Conservation (phyloP, 768 basidiomycete genomes). For the Pulveroboletus sp. region DNA sequence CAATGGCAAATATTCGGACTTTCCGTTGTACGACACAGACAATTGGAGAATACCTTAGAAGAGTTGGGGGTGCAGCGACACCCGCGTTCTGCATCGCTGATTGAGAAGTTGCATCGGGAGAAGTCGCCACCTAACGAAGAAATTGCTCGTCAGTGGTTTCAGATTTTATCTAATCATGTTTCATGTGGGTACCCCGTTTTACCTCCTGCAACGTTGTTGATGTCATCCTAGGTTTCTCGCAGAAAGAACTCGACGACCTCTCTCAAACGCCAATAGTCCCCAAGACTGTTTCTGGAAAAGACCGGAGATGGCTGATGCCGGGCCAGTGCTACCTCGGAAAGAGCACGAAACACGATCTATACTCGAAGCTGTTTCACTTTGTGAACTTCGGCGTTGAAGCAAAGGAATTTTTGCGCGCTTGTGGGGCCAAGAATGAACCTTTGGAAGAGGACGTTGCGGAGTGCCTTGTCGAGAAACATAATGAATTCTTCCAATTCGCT, state of each 20-base stretch:
- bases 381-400: conserved; percentile 80
- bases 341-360: conserved; percentile 49
- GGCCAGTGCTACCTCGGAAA: conserved; percentile 65
- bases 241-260: conserved; percentile 49
- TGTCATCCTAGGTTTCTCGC: conserved; percentile 47
- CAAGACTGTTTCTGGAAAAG: conserved; percentile 27
- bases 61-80: conserved; percentile 68
- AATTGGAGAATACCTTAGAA: conserved; percentile 43
- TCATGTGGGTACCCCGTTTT: conserved; percentile 40
- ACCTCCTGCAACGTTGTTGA: neutral
- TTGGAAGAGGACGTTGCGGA: conserved; percentile 74
- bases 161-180: conserved; percentile 56
- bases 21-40: conserved; percentile 49
- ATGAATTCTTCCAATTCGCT: conserved; percentile 63
- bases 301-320: conserved; percentile 47
- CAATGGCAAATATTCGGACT: conserved; percentile 65
- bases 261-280: conserved; percentile 66
- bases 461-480: conserved; percentile 62
- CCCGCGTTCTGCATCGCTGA: conserved; percentile 57
- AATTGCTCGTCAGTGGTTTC: conserved; percentile 63
- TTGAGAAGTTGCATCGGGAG: conserved; percentile 50
- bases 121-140: conserved; percentile 49
- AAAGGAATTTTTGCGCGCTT: conserved; percentile 77
- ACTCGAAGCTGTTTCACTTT: conserved; percentile 79
- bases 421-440: conserved; percentile 82